Evolutionary conservation across 768 basidiomycete genomes (phyloP).

Genomic region (Mycena crocata): DNA sequence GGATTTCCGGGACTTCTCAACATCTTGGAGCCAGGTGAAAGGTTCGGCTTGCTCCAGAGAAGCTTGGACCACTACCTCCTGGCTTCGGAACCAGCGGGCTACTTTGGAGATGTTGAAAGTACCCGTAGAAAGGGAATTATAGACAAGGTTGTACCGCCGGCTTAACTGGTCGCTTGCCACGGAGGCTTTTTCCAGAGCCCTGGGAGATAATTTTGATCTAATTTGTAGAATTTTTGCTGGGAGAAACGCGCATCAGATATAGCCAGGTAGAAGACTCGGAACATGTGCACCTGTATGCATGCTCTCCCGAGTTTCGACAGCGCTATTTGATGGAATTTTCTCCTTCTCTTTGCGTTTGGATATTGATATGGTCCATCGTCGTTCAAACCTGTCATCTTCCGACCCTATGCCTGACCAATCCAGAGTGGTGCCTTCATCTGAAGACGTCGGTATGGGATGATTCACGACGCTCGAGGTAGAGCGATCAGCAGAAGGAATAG

Average conservation of each 20-base stretch:
- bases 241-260: constrained; percentile 8
- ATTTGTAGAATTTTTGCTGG: constrained; percentile 71
- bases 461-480: neutral
- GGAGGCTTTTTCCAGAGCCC: constrained; percentile 71
- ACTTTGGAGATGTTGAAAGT: constrained; percentile 61
- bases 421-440: constrained; percentile 75
- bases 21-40: constrained; percentile 79
- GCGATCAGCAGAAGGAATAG: constrained; percentile 1
- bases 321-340: constrained; percentile 53
- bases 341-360: constrained; percentile 72
- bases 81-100: constrained; percentile 70
- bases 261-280: neutral
- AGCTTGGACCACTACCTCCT: constrained; percentile 58
- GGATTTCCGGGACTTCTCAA: constrained; percentile 55
- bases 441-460: constrained; percentile 76
- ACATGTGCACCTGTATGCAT: constrained; percentile 62
- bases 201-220: constrained; percentile 58
- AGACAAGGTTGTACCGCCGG: constrained; percentile 72
- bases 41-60: constrained; percentile 75
- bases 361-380: constrained; percentile 69
- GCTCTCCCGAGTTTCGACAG: constrained; percentile 70
- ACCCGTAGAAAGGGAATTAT: constrained; percentile 47
- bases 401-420: constrained; percentile 75
- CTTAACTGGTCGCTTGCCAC: constrained; percentile 74
- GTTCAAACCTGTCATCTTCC: constrained; percentile 70